Conservation (phyloP, 1,284 basidiomycete genomes). For the Volvariella volvacea region DNA sequence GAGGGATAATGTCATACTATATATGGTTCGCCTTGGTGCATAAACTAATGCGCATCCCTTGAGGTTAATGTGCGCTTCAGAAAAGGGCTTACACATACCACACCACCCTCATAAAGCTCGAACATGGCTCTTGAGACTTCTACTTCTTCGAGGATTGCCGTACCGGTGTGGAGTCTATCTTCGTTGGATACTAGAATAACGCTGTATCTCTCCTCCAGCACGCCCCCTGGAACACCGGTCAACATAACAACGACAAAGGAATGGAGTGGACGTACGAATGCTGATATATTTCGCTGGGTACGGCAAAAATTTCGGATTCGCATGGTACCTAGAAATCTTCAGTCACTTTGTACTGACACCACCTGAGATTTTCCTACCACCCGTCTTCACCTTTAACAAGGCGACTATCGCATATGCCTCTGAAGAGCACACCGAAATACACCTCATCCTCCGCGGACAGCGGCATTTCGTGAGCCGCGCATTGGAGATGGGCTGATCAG, state of each 20-base stretch:
- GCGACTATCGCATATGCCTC: conserved; percentile 47
- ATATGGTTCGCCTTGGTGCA: conserved; percentile 77
- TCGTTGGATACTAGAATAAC: conserved; percentile 61
- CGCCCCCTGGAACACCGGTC: conserved; percentile 36
- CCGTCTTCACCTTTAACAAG: conserved; percentile 61
- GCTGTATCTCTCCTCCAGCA: conserved; percentile 73
- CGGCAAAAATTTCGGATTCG: conserved; percentile 72
- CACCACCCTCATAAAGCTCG: conserved; percentile 76
- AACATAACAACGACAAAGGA: neutral
- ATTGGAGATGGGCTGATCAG: conserved; percentile 69
- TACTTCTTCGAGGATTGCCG: conserved; percentile 75
- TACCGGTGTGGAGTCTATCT: conserved; percentile 26
- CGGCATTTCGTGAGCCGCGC: conserved; percentile 86
- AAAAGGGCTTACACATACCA: conserved; percentile 35
- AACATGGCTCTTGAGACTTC: conserved; percentile 83
- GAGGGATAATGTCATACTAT: conserved; percentile 36
- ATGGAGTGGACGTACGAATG: conserved; percentile 40
- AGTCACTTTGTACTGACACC: neutral
- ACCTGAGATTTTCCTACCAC: conserved; percentile 40
- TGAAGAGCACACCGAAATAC: conserved; percentile 68
- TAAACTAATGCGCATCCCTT: conserved; percentile 54
- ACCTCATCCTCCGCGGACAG: conserved; percentile 56
- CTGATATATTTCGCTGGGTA: conserved; percentile 71
- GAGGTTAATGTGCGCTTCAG: neutral
- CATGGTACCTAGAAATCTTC: conserved; percentile 60